Percentiles rank a stretch among this genome's conserved stretches.
Conservation (phyloP, 2,329 filamentous ascomycete species). For the Aspergillus calidoustus region DNA sequence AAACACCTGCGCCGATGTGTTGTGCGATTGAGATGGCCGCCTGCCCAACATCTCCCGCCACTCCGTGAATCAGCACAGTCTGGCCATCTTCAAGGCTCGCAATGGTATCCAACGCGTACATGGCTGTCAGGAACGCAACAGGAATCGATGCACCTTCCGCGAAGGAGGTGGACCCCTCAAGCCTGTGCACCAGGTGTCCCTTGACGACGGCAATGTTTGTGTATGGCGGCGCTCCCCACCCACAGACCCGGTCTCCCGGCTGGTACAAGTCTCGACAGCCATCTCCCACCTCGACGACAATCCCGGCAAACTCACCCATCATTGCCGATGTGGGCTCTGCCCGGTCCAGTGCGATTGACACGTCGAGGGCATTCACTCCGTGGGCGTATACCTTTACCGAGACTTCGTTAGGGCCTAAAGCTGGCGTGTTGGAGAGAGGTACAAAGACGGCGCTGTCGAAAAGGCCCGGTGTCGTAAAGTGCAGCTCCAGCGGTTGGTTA, state of each 20-base stretch:
- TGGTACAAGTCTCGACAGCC: neutral
- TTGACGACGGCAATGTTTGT: neutral
- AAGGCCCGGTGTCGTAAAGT: neutral
- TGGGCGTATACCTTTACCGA: slow-evolving; percentile 4
- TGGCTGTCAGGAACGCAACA: neutral
- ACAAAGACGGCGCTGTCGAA: neutral
- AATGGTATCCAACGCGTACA: neutral
- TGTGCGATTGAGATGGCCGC: neutral
- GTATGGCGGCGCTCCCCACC: neutral
- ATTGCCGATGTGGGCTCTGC: neutral
- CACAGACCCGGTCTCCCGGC: slow-evolving; percentile 1
- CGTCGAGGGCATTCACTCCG: neutral
- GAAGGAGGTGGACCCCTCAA: neutral
- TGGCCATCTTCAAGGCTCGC: neutral
- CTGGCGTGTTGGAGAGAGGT: neutral
- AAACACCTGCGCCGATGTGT: neutral
- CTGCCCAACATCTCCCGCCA: neutral
- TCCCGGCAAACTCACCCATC: slow-evolving; percentile 5
- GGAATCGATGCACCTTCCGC: slow-evolving; percentile 3
- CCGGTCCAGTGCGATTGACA: neutral
- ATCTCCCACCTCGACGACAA: slow-evolving; percentile 1
- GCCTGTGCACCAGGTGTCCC: neutral
- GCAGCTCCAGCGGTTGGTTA: neutral
- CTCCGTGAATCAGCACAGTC: neutral
- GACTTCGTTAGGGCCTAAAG: neutral